phyloP scores from a whole-genome alignment of 305 asterid species.

The Fraxinus albicans region DNA sequence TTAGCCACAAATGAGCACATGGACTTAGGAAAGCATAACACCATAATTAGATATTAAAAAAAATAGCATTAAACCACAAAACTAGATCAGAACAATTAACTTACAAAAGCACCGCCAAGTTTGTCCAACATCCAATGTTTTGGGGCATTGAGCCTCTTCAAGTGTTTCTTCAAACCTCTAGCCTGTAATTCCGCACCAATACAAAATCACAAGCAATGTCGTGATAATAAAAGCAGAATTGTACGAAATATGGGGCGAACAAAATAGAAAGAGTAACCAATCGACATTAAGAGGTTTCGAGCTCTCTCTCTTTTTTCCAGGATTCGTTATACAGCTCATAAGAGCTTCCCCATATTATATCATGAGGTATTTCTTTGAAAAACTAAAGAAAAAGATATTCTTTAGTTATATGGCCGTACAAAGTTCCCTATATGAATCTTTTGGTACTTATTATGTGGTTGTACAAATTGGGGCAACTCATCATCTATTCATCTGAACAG shows the following conservation, averaged over 20 bases:
- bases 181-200: neutral
- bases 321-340: neutral
- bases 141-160: constrained; percentile 12
- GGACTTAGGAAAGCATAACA: neutral
- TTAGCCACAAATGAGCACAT: neutral
- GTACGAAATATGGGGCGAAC: neutral
- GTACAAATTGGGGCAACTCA: neutral
- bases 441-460: neutral
- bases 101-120: constrained; percentile 7
- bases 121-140: constrained; percentile 4
- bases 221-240: neutral
- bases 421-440: neutral
- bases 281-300: neutral
- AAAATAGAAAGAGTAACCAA: neutral
- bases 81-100: neutral
- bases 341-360: neutral
- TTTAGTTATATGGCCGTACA: neutral
- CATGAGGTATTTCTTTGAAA: neutral
- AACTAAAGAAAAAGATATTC: neutral
- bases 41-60: neutral
- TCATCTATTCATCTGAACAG: neutral
- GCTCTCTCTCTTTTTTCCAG: neutral
- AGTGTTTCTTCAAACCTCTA: neutral
- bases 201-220: neutral
- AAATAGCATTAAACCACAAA: neutral